Conservation (phyloP, 2,329 filamentous ascomycete species). For the Epichloe glyceriae region DNA sequence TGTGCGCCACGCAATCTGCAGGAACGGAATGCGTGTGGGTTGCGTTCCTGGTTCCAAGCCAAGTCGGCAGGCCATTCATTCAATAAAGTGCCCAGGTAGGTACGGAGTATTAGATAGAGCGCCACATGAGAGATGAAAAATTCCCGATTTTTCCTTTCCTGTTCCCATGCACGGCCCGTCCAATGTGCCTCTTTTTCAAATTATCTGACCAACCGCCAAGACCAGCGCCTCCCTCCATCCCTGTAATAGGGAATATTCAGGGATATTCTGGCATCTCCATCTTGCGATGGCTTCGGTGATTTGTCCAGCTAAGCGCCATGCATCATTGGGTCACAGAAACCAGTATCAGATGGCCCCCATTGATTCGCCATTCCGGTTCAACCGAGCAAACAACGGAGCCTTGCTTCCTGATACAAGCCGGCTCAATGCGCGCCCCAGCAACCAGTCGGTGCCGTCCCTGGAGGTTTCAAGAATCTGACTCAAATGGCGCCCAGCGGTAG, state of each 20-base stretch:
- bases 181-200: neutral
- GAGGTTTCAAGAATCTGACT: neutral
- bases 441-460: neutral
- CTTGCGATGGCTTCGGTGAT: neutral
- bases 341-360: neutral
- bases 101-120: neutral
- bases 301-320: neutral
- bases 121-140: no score
- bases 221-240: neutral
- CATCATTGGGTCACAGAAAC: neutral
- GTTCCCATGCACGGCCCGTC: neutral
- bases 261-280: no score
- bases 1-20: neutral
- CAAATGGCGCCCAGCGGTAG: neutral
- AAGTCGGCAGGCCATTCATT: neutral
- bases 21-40: neutral
- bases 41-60: neutral
- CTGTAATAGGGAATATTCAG: neutral
- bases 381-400: no score
- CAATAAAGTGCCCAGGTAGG: no score
- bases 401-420: neutral
- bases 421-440: neutral
- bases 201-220: no score
- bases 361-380: no score
- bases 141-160: no score